Evolutionary conservation across 2,329 filamentous ascomycete genomes (phyloP).

Genomic region (Cryphonectria japonica): DNA sequence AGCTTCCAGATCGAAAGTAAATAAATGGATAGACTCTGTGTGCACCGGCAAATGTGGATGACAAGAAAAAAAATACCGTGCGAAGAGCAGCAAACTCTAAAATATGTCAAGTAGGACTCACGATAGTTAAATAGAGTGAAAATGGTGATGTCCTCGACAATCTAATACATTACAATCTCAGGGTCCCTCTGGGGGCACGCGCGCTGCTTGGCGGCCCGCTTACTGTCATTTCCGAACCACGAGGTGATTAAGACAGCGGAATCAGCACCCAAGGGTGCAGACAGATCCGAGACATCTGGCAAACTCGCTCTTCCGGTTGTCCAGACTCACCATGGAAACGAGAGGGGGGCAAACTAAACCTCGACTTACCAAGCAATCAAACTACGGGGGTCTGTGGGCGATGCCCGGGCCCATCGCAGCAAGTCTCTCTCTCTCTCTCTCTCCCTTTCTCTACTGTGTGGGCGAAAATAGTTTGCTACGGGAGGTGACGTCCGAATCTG

Average conservation of each 20-base stretch:
- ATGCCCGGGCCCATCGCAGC: not conserved
- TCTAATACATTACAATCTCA: not conserved
- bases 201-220: not conserved
- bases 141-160: not conserved
- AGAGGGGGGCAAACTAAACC: not conserved
- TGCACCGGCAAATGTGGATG: not conserved
- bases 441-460: not conserved
- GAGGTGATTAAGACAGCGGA: not conserved
- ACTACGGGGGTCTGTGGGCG: not conserved
- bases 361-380: not conserved
- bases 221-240: slow-evolving; percentile 1
- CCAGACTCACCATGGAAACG: not conserved
- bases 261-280: not conserved
- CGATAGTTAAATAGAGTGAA: not conserved
- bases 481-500: not conserved
- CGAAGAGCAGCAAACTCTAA: not conserved
- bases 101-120: not conserved
- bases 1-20: not conserved
- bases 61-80: not conserved
- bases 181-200: not conserved
- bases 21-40: not conserved
- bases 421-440: not conserved
- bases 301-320: not conserved
- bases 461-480: not conserved
- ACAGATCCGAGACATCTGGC: not conserved